These are phyloP conservation scores for Ophiostoma sp. DNA, from an alignment of 2,329 filamentous ascomycete genomes.

Conservation along the genomic window DNA sequence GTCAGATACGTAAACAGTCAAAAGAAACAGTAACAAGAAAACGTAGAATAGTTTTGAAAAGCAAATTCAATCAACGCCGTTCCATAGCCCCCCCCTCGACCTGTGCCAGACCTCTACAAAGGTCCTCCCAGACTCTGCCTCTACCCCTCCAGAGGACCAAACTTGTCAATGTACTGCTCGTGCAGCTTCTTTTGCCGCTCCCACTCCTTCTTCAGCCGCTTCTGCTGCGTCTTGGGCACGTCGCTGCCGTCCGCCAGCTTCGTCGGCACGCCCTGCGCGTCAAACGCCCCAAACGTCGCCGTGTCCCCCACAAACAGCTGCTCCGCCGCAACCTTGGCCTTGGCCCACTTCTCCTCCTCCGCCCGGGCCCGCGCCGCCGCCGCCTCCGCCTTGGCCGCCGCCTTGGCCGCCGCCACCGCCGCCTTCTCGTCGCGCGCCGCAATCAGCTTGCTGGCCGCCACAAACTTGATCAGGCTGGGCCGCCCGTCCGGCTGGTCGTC, in stretches of 20 bases:
- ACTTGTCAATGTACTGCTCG: conserved; percentile 44
- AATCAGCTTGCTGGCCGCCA: conserved; percentile 52
- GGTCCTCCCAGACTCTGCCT: too few relatives aligned
- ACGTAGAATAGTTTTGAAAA: too few relatives aligned
- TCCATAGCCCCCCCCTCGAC: background rate
- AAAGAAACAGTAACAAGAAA: too few relatives aligned
- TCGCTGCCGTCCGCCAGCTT: conserved; percentile 58
- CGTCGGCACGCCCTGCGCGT: conserved; percentile 59
- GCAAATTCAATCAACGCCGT: background rate
- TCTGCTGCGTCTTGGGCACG: conserved; percentile 58
- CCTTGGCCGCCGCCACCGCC: conserved; percentile 46
- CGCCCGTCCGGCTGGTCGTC: conserved; percentile 54
- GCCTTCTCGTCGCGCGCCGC: conserved; percentile 51
- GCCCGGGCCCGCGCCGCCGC: conserved; percentile 40
- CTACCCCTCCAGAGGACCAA: conserved; percentile 20
- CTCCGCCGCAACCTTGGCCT: conserved; percentile 32
- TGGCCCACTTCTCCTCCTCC: conserved; percentile 29
- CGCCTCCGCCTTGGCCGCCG: conserved; percentile 39
- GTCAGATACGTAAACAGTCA: background rate
- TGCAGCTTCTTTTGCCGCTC: conserved; percentile 64
- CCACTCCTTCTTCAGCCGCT: conserved; percentile 67
- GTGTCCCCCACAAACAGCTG: conserved; percentile 37
- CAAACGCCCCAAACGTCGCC: conserved; percentile 58
- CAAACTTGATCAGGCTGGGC: conserved; percentile 59
- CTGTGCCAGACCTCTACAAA: background rate